Base-by-base conservation (phyloP, 2,329 filamentous ascomycete genomes). In the Diaporthe sp. region DNA sequence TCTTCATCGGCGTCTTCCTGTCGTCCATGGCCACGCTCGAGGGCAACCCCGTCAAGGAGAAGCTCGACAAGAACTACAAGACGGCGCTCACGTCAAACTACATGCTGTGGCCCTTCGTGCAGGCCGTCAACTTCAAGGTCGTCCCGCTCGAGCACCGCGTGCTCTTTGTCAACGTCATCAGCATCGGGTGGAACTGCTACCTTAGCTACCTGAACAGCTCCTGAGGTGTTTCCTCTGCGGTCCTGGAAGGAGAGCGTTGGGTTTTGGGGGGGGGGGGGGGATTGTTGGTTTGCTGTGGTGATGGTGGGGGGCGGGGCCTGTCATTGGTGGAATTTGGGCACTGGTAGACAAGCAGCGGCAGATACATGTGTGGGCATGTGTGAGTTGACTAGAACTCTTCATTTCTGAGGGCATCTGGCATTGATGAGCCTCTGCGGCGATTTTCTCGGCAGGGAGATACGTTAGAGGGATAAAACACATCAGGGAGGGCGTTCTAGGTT, bases 51-150 rank as follows among this genome's bases (percentile, higher is more conserved):
- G 85, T 87, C 39, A 75, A 86, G 80, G 90, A 95, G 81, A 96
- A 96, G 86, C 88, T 97, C 73, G 85, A 90, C 76, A 91, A 89
- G 80, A 93, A 90, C 76, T 98, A 95, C 86, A 84, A 85, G 79
- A 88, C 90, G 17, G 94, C 94, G 44, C 90, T 98, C 81, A 90
- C 90, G 83, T 93, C 94, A 83, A 98, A 98, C 87, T 95, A 95
- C 89, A 90, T 95, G 87, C 85, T 98, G 74, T 98, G 96, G 96
- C 96, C 96, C 4, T 88, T 88, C 78, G 95, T 97, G 74, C 96
- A 98, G 87, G 87, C 93, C 72, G 88, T 93, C 81, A 98, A 98
- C 88, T 98, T 98, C 86, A 93, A 94, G 81, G 90, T 97, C 78
- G 90, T 98, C 78, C 96, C 96, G 67, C 87, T 97, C 77, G 91